Conservation (phyloP, 331 rosid species). For the Quercus tomentella region DNA sequence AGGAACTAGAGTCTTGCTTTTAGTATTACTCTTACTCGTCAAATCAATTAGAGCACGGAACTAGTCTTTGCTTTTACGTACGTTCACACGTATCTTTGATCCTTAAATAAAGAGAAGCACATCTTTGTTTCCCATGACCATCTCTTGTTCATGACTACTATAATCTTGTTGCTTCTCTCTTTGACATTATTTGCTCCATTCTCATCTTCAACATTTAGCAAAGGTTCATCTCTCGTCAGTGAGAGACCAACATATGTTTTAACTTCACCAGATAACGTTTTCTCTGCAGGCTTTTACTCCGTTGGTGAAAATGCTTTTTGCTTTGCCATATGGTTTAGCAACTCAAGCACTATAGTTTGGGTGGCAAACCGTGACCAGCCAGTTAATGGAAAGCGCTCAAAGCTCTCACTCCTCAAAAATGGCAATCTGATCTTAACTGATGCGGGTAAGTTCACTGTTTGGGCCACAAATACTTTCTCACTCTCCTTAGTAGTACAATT, state of each 20-base stretch:
- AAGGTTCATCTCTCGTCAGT: conserved; percentile 18
- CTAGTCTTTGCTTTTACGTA: too few species aligned
- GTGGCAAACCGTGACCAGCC: conserved; percentile 36
- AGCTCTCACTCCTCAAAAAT: conserved; percentile 22
- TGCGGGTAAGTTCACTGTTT: conserved; percentile 13
- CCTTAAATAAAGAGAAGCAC: too few species aligned
- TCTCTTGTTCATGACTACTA: too few species aligned
- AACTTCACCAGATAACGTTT: conserved; percentile 17
- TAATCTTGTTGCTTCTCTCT: too few species aligned
- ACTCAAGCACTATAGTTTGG: conserved; percentile 25
- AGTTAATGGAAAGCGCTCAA: conserved; percentile 33
- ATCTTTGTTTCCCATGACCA: too few species aligned
- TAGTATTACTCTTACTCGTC: too few species aligned
- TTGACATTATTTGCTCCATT: not conserved
- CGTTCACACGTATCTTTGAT: too few species aligned
- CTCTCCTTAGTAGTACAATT: not conserved
- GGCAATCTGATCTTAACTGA: conserved; percentile 28
- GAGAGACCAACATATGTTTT: conserved; percentile 17
- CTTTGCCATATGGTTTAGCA: conserved; percentile 40
- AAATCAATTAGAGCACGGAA: too few species aligned
- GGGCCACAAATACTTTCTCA: conserved; percentile 26
- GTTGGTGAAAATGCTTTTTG: conserved; percentile 38
- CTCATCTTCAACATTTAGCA: conserved; percentile 1
- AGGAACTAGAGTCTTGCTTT: too few species aligned
- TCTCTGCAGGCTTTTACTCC: conserved; percentile 32